A percentile compares a stretch with the other conserved stretches of the same genome.
Evolutionary conservation across 2,329 filamentous ascomycete genomes (phyloP).

Genomic region (Xylaria sp.): DNA sequence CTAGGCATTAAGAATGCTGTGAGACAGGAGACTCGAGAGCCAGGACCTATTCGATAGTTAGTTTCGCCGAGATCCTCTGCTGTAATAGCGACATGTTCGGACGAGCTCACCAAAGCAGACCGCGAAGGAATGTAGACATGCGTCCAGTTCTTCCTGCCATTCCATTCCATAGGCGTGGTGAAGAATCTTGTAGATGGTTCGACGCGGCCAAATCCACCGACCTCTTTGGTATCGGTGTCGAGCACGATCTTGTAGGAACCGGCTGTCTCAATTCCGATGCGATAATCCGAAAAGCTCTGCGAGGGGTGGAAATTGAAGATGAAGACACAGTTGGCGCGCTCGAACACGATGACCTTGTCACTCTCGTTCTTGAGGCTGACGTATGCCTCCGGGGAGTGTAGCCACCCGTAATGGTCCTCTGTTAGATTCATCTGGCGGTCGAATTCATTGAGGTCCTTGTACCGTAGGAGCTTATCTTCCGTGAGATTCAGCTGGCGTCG

Average conservation of each 20-base stretch:
- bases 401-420: conserved; percentile 91
- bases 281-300: conserved; percentile 89
- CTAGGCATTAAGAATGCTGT: conserved; percentile 25
- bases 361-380: conserved; percentile 92
- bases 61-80: background rate
- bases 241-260: conserved; percentile 90
- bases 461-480: conserved; percentile 85
- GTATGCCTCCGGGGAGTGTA: conserved; percentile 85
- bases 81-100: background rate
- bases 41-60: conserved; percentile 57
- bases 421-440: conserved; percentile 89
- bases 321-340: conserved; percentile 88
- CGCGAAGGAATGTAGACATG: conserved; percentile 90
- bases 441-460: conserved; percentile 92
- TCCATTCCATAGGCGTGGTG: conserved; percentile 91
- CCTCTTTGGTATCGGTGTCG: conserved; percentile 79
- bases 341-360: conserved; percentile 96
- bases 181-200: conserved; percentile 88
- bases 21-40: conserved; percentile 59
- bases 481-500: conserved; percentile 92
- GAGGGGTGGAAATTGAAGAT: conserved; percentile 95
- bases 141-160: conserved; percentile 86
- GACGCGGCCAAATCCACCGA: conserved; percentile 83
- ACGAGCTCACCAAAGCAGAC: conserved; percentile 77
- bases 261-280: conserved; percentile 83